These are phyloP conservation scores for Myxozyma kluyveri DNA, from an alignment of 805 yeast genomes.

Conservation along the genomic window DNA sequence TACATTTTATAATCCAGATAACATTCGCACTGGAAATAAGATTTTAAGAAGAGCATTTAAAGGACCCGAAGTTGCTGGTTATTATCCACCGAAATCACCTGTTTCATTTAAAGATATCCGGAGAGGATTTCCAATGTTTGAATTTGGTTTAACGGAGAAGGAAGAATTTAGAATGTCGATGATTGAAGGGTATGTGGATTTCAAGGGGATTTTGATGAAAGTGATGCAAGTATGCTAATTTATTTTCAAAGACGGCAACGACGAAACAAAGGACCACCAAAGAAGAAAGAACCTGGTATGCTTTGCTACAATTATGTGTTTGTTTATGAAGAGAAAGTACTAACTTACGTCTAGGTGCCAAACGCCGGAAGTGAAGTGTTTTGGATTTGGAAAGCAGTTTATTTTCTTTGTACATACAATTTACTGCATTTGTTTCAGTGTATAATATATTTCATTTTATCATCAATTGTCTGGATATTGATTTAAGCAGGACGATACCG, in stretches of 20 bases:
- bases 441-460: no score
- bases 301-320: no score
- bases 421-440: no score
- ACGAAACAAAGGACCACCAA: conserved; percentile 33
- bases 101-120: conserved; percentile 53
- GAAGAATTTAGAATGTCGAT: conserved; percentile 67
- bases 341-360: no score
- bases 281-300: conserved; percentile 28
- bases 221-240: not conserved
- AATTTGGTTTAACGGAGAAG: conserved; percentile 57
- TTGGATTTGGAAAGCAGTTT: no score
- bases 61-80: conserved; percentile 68
- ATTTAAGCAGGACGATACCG: no score
- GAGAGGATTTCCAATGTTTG: conserved; percentile 48
- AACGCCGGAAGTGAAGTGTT: no score
- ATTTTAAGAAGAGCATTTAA: conserved; percentile 62
- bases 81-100: conserved; percentile 72
- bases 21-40: conserved; percentile 68
- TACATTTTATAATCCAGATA: conserved; percentile 65
- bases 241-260: conserved; percentile 21
- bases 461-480: no score
- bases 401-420: no score
- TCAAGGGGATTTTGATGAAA: no score
- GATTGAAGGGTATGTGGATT: conserved; percentile 42
- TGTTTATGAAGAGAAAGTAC: no score